Percentiles rank a stretch among this genome's conserved stretches.
Conservation (phyloP, 768 basidiomycete genomes). For the Cyathus striatus region DNA sequence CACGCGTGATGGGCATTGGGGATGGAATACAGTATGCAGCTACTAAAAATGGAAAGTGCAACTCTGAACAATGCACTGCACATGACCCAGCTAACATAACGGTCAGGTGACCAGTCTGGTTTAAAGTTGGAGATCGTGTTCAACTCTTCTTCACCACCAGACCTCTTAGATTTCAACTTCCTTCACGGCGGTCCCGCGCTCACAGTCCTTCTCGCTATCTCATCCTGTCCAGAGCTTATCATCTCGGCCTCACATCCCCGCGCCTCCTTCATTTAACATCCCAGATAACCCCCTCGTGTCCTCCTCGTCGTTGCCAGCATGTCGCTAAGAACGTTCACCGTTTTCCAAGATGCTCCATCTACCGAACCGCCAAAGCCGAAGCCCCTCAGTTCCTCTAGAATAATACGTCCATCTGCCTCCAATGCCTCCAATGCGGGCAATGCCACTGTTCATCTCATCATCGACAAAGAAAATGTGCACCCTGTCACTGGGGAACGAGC, state of each 20-base stretch:
- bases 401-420: slow-evolving; percentile 24
- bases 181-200: not conserved
- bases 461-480: slow-evolving; percentile 78
- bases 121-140: too few relatives aligned
- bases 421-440: slow-evolving; percentile 10
- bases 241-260: not conserved
- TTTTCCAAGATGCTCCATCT: slow-evolving; percentile 54
- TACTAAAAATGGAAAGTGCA: too few relatives aligned
- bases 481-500: slow-evolving; percentile 67
- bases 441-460: slow-evolving; percentile 5
- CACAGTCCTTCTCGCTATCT: not conserved
- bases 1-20: too few relatives aligned
- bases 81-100: too few relatives aligned
- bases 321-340: slow-evolving; percentile 56
- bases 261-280: not conserved
- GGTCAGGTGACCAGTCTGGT: too few relatives aligned
- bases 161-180: slow-evolving; percentile 1
- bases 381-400: slow-evolving; percentile 18
- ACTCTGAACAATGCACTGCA: too few relatives aligned
- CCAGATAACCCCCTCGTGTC: slow-evolving; percentile 15
- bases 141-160: slow-evolving; percentile 1
- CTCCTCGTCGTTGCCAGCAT: slow-evolving; percentile 26
- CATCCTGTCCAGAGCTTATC: not conserved
- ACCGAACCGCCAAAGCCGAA: slow-evolving; percentile 27
- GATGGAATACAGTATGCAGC: too few relatives aligned